Evolutionary conservation across 2,329 filamentous ascomycete species (phyloP), one percentile per base, ranked within the genome.

Genomic region (Monosporascus sp.): DNA sequence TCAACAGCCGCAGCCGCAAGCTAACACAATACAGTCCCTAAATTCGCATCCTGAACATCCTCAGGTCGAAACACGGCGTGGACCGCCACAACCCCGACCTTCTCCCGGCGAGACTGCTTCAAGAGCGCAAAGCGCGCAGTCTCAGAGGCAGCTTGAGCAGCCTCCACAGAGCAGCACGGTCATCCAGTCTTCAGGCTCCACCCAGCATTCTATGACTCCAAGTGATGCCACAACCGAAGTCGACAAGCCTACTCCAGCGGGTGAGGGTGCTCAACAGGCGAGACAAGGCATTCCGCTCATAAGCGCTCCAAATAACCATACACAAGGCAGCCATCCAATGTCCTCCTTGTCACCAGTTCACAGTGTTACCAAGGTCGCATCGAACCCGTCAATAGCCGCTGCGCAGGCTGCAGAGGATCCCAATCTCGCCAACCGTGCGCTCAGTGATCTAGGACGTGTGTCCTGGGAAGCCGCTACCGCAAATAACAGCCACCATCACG

Each of bases 301-400:
- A 54, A 24, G 54, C 51, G 24, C 45, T 51, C 11, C 62, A 60
- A 44, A 24, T 15, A 44, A 24, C 58, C 11, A 56, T 64, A 50
- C 55, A 45, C 39, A 51, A 51, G n/a, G 50, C n/a, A 45, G 17
- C 39, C 56, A 17, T 51, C 58, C 1, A 37, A 50, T 5, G 37
- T 45, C 48, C 9, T 50, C 54, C 15, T 56, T 53, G 44, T 49
- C 52, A 18, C 54, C 54, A 14, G 24, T 34, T 44, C 58, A 54
- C 42, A 7, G 48, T 39, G 18, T 46, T 36, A 8, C 49, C 48
- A 27, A 44, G 44, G 34, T 25, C 9, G 6, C 49, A 44, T 14
- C 48, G 50, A 7, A 14, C 24, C 5, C n/a, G 18, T 42, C 39
- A 31, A 11, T 31, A 31, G 9, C 27, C 27, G 9, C 27, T 20